Evolutionary conservation across 805 yeast species (phyloP), one percentile per base, ranked within the genome.

Genomic region (Phaffomyces opuntiae): DNA sequence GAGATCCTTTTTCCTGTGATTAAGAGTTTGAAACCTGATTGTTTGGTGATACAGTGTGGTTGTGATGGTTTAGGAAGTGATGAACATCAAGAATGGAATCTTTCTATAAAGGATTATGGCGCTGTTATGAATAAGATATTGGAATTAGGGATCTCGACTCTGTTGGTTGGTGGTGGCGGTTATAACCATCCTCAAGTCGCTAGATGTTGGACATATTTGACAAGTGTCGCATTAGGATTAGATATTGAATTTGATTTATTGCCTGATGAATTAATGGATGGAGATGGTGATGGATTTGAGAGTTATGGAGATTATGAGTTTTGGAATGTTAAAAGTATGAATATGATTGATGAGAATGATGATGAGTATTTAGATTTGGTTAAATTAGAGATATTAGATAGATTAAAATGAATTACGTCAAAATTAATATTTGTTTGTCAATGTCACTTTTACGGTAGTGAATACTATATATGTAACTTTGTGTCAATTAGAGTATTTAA

Each of bases 161-260:
- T 81, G 44, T 46, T 85, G 7, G 64, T 84, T 1, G 91, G 91
- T 1, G 93, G 93, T 2, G 93, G 93, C 3, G 93, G 91, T 0
- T 85, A 85, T 57, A 78, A 82, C 49, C 77, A 73, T 49, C 58
- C 68, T 3, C 81, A 83, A 48, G 71, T 78, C 25, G 79, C 88
- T 0, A 71, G 84, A 49, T 76, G 80, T 46, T 81, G 87, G 56
- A 59, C 71, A 0, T 68, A 60, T 49, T 44, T 69, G 13, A 68
- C 72, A 43, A 57, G 54, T 38, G 49, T 56, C 17, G 59, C 53
- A 7, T 26, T 56, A 0, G 47, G 37, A 1, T 7, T 16, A 0
- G 45, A 59, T 48, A 44, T 49, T 6, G 55, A 63, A 16, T 72
- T 78, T 65, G 75, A 71, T 11, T 55, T 72, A n/a, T 63, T 80